Percentiles rank a stretch among this genome's conserved stretches.
Conservation (phyloP, 148 eudicot genomes). For the Beta vulgaris region DNA sequence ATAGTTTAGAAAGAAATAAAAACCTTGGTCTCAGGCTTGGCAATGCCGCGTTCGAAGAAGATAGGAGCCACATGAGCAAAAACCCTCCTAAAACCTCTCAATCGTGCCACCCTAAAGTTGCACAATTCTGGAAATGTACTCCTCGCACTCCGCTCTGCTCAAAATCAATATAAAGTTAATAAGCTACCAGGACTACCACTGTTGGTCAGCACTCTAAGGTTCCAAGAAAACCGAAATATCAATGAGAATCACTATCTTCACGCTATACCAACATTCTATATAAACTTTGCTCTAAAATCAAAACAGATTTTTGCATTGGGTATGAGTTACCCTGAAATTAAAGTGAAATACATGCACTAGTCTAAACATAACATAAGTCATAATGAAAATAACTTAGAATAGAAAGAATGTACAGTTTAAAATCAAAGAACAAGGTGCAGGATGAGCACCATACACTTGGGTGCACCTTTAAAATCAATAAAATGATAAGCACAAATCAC, state of each 20-base stretch:
- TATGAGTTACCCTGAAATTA: neutral
- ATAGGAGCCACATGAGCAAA: conserved; percentile 90
- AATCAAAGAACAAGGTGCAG: no score
- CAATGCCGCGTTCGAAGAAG: conserved; percentile 94
- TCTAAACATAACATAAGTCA: no score
- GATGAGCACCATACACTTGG: no score
- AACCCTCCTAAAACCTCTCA: conserved; percentile 82
- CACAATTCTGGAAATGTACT: conserved; percentile 88
- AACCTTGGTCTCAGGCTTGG: conserved; percentile 92
- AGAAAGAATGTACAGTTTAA: no score
- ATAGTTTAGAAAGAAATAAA: neutral
- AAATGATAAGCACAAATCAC: neutral
- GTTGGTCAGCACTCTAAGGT: neutral
- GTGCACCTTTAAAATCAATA: neutral
- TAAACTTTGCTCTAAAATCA: neutral
- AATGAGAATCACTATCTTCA: neutral
- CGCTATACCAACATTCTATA: neutral
- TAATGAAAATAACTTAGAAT: no score
- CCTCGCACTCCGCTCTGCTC: conserved; percentile 85
- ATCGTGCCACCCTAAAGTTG: conserved; percentile 67
- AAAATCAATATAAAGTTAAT: conserved; percentile 17
- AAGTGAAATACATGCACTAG: neutral
- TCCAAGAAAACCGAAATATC: neutral
- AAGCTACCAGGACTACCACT: no score
- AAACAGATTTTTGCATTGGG: neutral